Conservation (phyloP, 2,329 filamentous ascomycete genomes). For the Dactylellina parvicollis region DNA sequence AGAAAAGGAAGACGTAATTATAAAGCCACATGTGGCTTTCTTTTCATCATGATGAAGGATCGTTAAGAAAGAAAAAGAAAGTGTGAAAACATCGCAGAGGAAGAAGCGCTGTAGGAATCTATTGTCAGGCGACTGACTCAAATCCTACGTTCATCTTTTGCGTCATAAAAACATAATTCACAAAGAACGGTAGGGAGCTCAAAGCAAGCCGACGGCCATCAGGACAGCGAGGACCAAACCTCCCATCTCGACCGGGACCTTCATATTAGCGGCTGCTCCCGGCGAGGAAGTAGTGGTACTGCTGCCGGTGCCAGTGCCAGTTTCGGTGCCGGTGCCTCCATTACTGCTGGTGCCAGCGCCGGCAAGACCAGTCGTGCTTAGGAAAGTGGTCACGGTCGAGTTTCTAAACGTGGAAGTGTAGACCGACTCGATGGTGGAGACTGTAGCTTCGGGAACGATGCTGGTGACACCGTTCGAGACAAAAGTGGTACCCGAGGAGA, state of each 20-base stretch:
- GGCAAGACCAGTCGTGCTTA: constrained; percentile 3
- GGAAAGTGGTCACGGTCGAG: constrained; percentile 12
- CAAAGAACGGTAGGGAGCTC: background rate
- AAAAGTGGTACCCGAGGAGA: constrained; percentile 50
- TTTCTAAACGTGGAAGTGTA: constrained; percentile 26
- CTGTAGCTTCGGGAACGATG: constrained; percentile 29
- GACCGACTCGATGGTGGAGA: constrained; percentile 30
- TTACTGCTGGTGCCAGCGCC: background rate
- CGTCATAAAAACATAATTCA: no score
- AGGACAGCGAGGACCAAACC: constrained; percentile 33
- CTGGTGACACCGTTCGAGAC: constrained; percentile 20
- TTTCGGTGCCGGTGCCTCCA: background rate
- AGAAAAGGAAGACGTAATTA: no score
- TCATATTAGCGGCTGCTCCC: constrained; percentile 44
- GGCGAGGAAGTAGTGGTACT: constrained; percentile 23
- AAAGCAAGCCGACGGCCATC: constrained; percentile 39
- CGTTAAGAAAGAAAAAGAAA: background rate
- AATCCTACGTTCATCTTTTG: no score
- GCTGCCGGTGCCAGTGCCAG: constrained; percentile 6
- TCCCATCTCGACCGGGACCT: constrained; percentile 42
- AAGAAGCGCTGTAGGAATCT: no score
- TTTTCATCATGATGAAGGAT: background rate
- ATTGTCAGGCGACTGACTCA: no score
- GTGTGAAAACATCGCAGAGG: background rate
- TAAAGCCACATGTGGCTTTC: no score